Evolutionary conservation across 352 stramenopile species (phyloP), one percentile per base, ranked within the genome.

Genomic region (Phytophthora tubulina): DNA sequence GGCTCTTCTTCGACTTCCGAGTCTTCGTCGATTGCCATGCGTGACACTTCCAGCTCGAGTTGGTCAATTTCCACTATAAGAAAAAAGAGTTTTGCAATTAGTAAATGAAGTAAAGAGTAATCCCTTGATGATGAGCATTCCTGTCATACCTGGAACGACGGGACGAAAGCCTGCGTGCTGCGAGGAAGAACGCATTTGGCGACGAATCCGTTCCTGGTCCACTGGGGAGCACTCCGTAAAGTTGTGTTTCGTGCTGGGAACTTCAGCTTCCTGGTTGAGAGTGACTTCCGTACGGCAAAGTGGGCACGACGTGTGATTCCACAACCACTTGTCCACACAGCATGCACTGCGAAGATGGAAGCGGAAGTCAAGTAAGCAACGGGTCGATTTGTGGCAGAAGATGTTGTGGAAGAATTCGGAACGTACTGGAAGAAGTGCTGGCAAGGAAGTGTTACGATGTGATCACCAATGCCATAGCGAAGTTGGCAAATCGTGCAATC

Each of bases 391-490:
- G 39, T 65, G 21, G 57, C 15, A 55, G 35, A 4, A 33, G 11
- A 38, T 14, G 1, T 31, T 46, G 30, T 51, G 41, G 52, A 39
- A 32, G 33, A 52, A 6, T 52, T 46, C 38, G 39, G 27, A 52
- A 86, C 85, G 58, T 83, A 96, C 87, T 96, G 89, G 77, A 96
- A 96, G 56, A 94, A 96, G 50, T 96, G 89, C 51, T 96, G 82
- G 35, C 89, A 96, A 3, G 87, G 86, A 21, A 96, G 69, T 41
- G 87, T 94, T 32, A 92, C 85, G 48, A 96, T 94, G 53, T 95
- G 86, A 63, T 94, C 88, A 3, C 89, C 87, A 54, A 96, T 95
- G 21, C 84, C 87, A 70, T 96, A 96, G 21, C 76, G 72, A 62
- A 92, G 76, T 69, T 96, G 88, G 55, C 89, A 96, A 74, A 96